phyloP scores from a whole-genome alignment of 768 basidiomycete species.

The Clitopilus passeckerianus region DNA sequence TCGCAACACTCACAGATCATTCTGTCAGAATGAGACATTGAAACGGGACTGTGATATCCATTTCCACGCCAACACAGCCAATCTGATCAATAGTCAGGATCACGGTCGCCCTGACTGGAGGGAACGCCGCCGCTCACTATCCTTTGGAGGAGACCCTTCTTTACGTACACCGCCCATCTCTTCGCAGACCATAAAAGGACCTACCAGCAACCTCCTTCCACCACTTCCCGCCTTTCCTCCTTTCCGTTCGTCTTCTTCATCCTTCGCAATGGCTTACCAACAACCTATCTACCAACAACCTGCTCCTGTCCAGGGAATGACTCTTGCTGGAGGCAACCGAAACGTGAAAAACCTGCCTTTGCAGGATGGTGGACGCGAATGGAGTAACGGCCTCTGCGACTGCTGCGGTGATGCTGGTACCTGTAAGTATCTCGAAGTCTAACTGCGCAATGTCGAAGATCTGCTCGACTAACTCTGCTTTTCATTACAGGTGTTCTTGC shows the following conservation, averaged over 20 bases:
- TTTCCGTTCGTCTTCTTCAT: not conserved
- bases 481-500: conserved; percentile 18
- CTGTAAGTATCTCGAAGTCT: conserved; percentile 12
- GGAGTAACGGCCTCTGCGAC: conserved; percentile 20
- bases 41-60: not conserved
- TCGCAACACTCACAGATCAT: not conserved
- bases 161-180: not conserved
- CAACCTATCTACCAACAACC: conserved; percentile 12
- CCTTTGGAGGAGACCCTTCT: not conserved
- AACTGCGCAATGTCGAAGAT: not conserved
- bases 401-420: conserved; percentile 16
- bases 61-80: conserved; percentile 1
- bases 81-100: not conserved
- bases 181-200: not conserved
- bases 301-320: conserved; percentile 14
- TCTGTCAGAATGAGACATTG: not conserved
- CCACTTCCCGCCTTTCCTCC: not conserved
- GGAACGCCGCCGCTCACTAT: not conserved
- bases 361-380: conserved; percentile 19
- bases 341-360: conserved; percentile 21
- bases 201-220: not conserved
- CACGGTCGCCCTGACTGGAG: not conserved
- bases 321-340: conserved; percentile 14
- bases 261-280: not conserved
- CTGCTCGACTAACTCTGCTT: not conserved